Percentiles rank a stretch among this genome's conserved stretches.
phyloP scores from a whole-genome alignment of 345 rosid genomes.

The Kandelia obovata region DNA sequence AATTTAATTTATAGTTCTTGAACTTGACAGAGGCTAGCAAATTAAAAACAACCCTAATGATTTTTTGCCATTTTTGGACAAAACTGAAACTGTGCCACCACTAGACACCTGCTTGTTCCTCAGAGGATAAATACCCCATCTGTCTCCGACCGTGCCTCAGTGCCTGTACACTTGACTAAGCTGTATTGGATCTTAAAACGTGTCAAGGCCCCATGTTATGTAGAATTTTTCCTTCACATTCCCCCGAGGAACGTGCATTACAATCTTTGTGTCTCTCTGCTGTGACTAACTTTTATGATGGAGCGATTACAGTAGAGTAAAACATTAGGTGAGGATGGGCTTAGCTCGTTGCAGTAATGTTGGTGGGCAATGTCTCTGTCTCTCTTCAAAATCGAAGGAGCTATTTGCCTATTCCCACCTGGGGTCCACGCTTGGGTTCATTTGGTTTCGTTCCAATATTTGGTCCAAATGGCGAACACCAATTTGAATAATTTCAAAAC shows the following conservation, averaged over 20 bases:
- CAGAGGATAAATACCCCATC: constrained; percentile 21
- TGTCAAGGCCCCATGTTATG: constrained; percentile 23
- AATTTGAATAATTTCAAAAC: too few relatives aligned
- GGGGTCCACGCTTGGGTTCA: too few relatives aligned
- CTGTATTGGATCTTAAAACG: constrained; percentile 27
- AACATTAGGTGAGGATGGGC: background rate
- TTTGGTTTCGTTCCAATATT: background rate
- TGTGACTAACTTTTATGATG: too few relatives aligned
- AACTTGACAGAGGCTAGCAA: background rate
- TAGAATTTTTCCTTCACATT: background rate
- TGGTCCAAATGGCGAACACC: too few relatives aligned
- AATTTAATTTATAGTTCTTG: too few relatives aligned
- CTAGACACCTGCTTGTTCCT: constrained; percentile 22
- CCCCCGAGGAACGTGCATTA: background rate
- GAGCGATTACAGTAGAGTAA: too few relatives aligned
- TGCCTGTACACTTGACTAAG: constrained; percentile 21
- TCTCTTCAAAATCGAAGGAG: background rate
- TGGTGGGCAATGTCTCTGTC: too few relatives aligned
- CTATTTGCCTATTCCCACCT: background rate
- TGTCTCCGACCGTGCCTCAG: constrained; percentile 30
- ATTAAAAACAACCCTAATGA: constrained; percentile 14
- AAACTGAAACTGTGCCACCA: constrained; percentile 23
- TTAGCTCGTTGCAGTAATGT: background rate
- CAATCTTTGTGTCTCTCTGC: background rate
- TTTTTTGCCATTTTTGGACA: constrained; percentile 26